Evolutionary conservation across 345 rosid genomes (phyloP), one percentile per base, ranked within the genome.

Genomic region (Luvunga scandens): DNA sequence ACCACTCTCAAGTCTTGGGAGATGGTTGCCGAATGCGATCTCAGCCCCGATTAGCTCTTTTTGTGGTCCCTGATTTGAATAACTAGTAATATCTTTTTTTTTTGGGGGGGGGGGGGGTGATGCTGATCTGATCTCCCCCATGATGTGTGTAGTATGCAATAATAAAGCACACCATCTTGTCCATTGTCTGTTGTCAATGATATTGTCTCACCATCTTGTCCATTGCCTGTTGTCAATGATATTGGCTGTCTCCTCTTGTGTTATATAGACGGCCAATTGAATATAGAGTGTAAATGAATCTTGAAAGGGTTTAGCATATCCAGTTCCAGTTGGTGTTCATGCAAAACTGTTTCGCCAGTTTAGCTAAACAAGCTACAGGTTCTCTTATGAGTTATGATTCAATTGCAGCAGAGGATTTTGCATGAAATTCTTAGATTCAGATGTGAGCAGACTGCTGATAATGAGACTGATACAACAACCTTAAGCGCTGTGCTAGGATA

Each of bases 1-100:
- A 85, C 79, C 38, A 89, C 88, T 79, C 82, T 87, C 34, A 83
- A 84, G 81, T 92, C 99, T 60, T 93, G 99, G 98, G 92, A 88
- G 78, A 87, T 79, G 88, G 80, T 95, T 66, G 89, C 84, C 5
- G 95, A 90, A 69, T 80, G 79, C 86, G 84, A 48, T 70, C 91
- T 93, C 73, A 56, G 24, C 73, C 80, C 88, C 77, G 79, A 65
- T 72, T 86, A 86, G 78, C 63, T 68, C 42, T 75, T 28, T 30
- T 30, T 74, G 73, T 59, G 16, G 66, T 64, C 10, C 9, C 25
- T 39, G 18, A 19, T 7, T 28, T 18, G 39, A 61, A 12, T 75
- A 42, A 45, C 21, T 45, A 4, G 69, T 3, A 38, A 42, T 42
- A 73, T 36, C 8, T 24, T 30, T 22, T 16, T 25, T 28, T 0